A percentile compares a stretch with the other conserved stretches of the same genome.
Evolutionary conservation across 805 yeast genomes (phyloP).

Genomic region (Scheffersomyces ergatensis): DNA sequence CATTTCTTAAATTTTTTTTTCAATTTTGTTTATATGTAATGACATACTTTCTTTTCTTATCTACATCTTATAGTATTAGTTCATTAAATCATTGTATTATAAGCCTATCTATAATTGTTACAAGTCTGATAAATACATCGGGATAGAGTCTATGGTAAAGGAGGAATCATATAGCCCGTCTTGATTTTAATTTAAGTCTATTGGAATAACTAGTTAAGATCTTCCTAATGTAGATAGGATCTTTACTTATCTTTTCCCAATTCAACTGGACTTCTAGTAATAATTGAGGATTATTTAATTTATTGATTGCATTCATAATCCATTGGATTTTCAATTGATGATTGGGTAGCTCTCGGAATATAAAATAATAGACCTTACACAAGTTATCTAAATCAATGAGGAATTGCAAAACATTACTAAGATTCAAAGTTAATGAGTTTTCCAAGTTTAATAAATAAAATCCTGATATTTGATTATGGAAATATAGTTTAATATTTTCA

Average conservation of each 20-base stretch:
- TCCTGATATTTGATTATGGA: slow-evolving; percentile 13
- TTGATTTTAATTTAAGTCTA: background rate
- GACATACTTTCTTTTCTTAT: too few species aligned
- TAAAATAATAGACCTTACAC: slow-evolving; percentile 10
- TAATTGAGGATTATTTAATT: slow-evolving; percentile 5
- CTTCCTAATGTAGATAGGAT: slow-evolving; percentile 5
- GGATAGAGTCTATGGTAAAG: too few species aligned
- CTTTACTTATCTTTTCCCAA: slow-evolving; percentile 12
- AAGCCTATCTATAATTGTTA: too few species aligned
- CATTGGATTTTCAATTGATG: slow-evolving; percentile 16
- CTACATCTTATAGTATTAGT: too few species aligned
- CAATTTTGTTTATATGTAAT: too few species aligned
- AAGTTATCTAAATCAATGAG: slow-evolving; percentile 15
- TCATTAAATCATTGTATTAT: too few species aligned
- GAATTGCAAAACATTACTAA: slow-evolving; percentile 9
- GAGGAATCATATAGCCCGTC: too few species aligned
- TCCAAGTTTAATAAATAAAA: slow-evolving; percentile 18
- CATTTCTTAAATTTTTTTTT: slow-evolving; percentile 37
- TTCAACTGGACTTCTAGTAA: slow-evolving; percentile 10
- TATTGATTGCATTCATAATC: slow-evolving; percentile 16
- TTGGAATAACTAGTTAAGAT: slow-evolving; percentile 6
- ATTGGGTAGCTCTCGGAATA: slow-evolving; percentile 12
- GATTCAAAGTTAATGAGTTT: slow-evolving; percentile 7
- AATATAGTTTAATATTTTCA: slow-evolving; percentile 14
- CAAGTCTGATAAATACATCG: too few species aligned